Evolutionary conservation across 768 basidiomycete genomes (phyloP).

Genomic region (Amanita molliuscula): DNA sequence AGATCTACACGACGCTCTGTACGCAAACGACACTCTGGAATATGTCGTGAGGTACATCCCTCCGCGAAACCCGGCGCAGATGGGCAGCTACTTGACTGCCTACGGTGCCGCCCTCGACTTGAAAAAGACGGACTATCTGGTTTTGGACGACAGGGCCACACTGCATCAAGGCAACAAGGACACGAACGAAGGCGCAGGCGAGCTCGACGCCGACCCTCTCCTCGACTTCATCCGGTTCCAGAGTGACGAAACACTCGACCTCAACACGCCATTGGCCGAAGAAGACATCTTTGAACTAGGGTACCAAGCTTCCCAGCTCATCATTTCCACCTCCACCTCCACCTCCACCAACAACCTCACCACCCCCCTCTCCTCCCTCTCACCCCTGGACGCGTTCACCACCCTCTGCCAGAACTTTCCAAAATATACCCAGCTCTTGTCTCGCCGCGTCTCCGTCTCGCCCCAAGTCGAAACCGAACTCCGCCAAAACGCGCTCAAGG

Average conservation of each 20-base stretch:
- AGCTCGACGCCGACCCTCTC: constrained; percentile 3
- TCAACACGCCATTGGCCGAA: constrained; percentile 32
- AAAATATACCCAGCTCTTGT: constrained; percentile 65
- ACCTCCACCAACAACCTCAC: not conserved
- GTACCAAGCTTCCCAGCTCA: constrained; percentile 63
- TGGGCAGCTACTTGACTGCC: constrained; percentile 54
- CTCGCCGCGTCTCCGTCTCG: constrained; percentile 54
- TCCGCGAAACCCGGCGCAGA: constrained; percentile 12
- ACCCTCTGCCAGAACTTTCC: constrained; percentile 85
- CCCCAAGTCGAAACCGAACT: constrained; percentile 45
- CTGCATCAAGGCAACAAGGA: not conserved
- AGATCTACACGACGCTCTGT: constrained; percentile 57
- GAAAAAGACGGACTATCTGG: constrained; percentile 97
- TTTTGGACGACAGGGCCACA: constrained; percentile 70
- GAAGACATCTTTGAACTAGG: constrained; percentile 64
- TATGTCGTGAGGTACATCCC: constrained; percentile 72
- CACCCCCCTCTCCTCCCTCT: constrained; percentile 22
- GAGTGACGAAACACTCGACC: constrained; percentile 19
- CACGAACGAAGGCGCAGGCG: not conserved
- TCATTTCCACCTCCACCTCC: constrained; percentile 27
- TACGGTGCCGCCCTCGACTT: constrained; percentile 89
- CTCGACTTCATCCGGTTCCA: constrained; percentile 14
- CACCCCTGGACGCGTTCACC: constrained; percentile 46
- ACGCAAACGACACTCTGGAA: constrained; percentile 40
- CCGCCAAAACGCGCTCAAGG: constrained; percentile 41